A percentile compares a stretch with the other conserved stretches of the same genome.
phyloP scores from a whole-genome alignment of 108 stramenopile species.

The Seminavis robusta region DNA sequence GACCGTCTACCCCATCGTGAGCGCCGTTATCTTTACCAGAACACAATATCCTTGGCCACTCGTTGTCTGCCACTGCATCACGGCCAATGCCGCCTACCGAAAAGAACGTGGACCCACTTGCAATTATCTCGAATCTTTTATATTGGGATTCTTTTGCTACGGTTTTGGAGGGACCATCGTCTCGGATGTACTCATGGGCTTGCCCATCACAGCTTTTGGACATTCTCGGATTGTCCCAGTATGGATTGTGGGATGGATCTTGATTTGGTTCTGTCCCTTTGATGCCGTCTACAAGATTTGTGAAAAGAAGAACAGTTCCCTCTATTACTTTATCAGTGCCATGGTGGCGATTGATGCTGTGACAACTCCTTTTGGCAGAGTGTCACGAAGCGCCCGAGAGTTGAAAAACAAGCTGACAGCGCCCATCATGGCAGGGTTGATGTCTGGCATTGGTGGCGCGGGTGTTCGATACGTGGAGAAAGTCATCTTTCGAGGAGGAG shows the following conservation, averaged over 20 bases:
- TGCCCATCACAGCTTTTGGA: slow-evolving; percentile 24
- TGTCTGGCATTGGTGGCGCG: slow-evolving; percentile 26
- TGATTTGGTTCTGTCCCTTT: slow-evolving; percentile 27
- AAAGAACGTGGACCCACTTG: slow-evolving; percentile 10
- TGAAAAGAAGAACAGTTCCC: slow-evolving; percentile 6
- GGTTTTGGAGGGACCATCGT: slow-evolving; percentile 36
- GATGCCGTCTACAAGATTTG: slow-evolving; percentile 17
- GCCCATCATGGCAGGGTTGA: slow-evolving; percentile 25
- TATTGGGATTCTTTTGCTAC: slow-evolving; percentile 20
- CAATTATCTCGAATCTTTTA: slow-evolving; percentile 9
- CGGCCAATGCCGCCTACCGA: slow-evolving; percentile 21
- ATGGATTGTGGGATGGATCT: slow-evolving; percentile 16
- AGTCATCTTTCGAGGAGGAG: slow-evolving; percentile 4
- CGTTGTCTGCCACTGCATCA: slow-evolving; percentile 27
- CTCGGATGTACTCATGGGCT: slow-evolving; percentile 29
- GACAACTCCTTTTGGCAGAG: slow-evolving; percentile 31
- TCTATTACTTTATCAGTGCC: slow-evolving; percentile 16
- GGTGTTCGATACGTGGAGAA: slow-evolving; percentile 8
- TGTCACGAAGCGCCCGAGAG: slow-evolving; percentile 20
- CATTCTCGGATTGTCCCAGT: slow-evolving; percentile 29
- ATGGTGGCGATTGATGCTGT: slow-evolving; percentile 23
- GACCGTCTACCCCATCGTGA: slow-evolving; percentile 16
- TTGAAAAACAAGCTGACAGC: slow-evolving; percentile 25
- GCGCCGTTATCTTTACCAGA: slow-evolving; percentile 21
- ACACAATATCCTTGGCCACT: slow-evolving; percentile 21